Evolutionary conservation across 2,329 filamentous ascomycete species (phyloP).

Genomic region (Colletotrichum abscissum): DNA sequence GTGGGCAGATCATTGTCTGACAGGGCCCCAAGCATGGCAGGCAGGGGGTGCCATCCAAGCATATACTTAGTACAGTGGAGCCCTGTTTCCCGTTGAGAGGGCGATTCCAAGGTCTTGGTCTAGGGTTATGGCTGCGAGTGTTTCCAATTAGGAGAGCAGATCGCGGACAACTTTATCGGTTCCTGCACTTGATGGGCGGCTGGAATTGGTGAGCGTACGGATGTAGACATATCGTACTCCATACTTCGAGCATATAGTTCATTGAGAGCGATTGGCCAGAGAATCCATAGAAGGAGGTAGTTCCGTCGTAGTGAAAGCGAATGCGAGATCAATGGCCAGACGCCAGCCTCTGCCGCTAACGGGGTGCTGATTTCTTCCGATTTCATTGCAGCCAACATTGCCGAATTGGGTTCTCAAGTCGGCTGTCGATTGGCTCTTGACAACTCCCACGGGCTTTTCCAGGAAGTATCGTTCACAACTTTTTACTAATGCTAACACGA

Average conservation of each 20-base stretch:
- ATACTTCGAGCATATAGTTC: background rate
- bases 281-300: background rate
- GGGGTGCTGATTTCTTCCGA: accelerated
- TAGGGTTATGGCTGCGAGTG: conserved; percentile 1
- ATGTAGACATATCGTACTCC: background rate
- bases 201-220: background rate
- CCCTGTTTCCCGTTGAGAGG: conserved; percentile 29
- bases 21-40: background rate
- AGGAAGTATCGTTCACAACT: background rate
- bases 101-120: conserved; percentile 12
- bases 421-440: background rate
- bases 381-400: background rate
- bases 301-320: background rate
- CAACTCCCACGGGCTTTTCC: background rate
- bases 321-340: background rate
- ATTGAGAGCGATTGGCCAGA: background rate
- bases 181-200: background rate
- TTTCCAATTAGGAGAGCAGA: background rate
- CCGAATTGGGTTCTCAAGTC: background rate
- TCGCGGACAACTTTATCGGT: background rate
- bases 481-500: background rate
- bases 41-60: conserved; percentile 12
- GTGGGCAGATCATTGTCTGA: background rate
- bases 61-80: conserved; percentile 23
- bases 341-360: background rate